phyloP scores from a whole-genome alignment of 1,139 yeast genomes.

The Kodamaea sp. region DNA sequence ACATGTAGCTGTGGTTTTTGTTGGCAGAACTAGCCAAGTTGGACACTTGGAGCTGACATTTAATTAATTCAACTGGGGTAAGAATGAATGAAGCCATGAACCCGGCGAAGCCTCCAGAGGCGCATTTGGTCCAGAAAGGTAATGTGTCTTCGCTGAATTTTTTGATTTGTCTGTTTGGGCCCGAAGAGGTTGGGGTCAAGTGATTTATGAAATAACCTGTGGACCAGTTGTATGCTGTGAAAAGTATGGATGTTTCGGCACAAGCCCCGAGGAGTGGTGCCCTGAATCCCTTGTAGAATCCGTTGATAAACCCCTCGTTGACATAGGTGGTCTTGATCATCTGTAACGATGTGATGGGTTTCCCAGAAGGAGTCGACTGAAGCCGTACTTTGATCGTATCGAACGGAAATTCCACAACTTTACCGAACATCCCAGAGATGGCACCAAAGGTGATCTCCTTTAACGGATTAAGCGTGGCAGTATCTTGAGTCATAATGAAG shows the following conservation, averaged over 20 bases:
- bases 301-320: slow-evolving; percentile 63
- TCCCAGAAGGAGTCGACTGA: slow-evolving; percentile 57
- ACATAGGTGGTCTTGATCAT: slow-evolving; percentile 62
- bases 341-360: slow-evolving; percentile 52
- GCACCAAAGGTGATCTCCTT: slow-evolving; percentile 51
- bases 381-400: slow-evolving; percentile 90
- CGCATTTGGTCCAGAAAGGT: slow-evolving; percentile 44
- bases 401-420: slow-evolving; percentile 85
- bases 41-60: slow-evolving; percentile 86
- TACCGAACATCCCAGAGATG: slow-evolving; percentile 78
- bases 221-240: slow-evolving; percentile 57
- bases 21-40: slow-evolving; percentile 31
- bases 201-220: slow-evolving; percentile 30
- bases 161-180: not conserved
- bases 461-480: slow-evolving; percentile 21
- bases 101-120: slow-evolving; percentile 83
- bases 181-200: not conserved
- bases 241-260: slow-evolving; percentile 75
- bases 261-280: slow-evolving; percentile 90
- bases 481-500: not conserved
- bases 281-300: slow-evolving; percentile 61
- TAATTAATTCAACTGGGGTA: slow-evolving; percentile 87
- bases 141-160: slow-evolving; percentile 17
- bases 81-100: slow-evolving; percentile 78
- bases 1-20: slow-evolving; percentile 17